These are phyloP conservation scores for Typha latifolia DNA, from an alignment of 176 grass and related monocot genomes.

Conservation along the genomic window DNA sequence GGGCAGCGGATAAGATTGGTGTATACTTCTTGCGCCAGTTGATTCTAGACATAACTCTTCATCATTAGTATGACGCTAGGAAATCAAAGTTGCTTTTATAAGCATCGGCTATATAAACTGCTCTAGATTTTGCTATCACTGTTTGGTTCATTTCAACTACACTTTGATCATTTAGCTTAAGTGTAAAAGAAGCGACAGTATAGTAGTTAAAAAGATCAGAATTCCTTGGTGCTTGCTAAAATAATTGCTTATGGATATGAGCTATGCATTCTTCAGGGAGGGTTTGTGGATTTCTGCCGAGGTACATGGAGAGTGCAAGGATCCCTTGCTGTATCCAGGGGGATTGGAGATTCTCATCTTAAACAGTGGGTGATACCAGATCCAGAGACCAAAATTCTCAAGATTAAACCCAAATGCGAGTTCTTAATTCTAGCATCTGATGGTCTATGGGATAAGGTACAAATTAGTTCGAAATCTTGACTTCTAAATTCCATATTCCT, in stretches of 20 bases:
- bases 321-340: constrained; percentile 74
- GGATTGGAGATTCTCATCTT: constrained; percentile 77
- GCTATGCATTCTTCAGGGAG: constrained; percentile 48
- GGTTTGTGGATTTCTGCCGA: constrained; percentile 62
- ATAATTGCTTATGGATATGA: not conserved
- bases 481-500: not conserved
- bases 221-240: not conserved
- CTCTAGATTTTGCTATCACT: no score
- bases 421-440: constrained; percentile 94
- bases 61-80: no score
- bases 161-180: no score
- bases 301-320: constrained; percentile 97
- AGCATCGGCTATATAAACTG: no score
- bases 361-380: constrained; percentile 86
- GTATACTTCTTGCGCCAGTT: no score
- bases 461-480: not conserved
- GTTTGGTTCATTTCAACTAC: no score
- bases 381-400: constrained; percentile 57
- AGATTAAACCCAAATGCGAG: constrained; percentile 53
- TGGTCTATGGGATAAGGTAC: constrained; percentile 89
- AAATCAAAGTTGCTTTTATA: no score
- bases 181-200: no score
- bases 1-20: no score
- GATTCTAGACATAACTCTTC: no score
- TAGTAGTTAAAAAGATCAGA: no score